Evolutionary conservation across 495 filamentous ascomycete species (phyloP).

Genomic region (Hypoxylon subgilvum): DNA sequence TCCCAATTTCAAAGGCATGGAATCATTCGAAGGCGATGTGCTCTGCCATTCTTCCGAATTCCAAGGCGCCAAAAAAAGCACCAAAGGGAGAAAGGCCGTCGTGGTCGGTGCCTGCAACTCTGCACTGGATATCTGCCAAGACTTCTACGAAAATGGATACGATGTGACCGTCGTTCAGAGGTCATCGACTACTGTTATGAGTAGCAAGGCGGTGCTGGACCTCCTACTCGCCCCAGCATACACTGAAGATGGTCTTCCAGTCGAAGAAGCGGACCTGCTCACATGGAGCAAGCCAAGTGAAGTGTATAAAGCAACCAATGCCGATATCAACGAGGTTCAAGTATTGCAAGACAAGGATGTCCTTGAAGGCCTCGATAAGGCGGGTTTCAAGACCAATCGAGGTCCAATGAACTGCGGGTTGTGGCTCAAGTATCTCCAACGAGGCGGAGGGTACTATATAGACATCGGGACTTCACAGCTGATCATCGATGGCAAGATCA

Average conservation of each 20-base stretch:
- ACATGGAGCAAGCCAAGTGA: slow-evolving; percentile 62
- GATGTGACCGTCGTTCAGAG: slow-evolving; percentile 87
- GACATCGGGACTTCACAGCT: slow-evolving; percentile 78
- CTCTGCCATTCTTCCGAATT: slow-evolving; percentile 77
- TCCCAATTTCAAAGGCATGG: slow-evolving; percentile 67
- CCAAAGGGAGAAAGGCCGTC: slow-evolving; percentile 68
- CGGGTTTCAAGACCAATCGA: slow-evolving; percentile 71
- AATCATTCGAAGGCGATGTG: slow-evolving; percentile 63
- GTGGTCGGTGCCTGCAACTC: slow-evolving; percentile 84
- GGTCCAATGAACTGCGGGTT: slow-evolving; percentile 72
- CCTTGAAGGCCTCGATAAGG: slow-evolving; percentile 65
- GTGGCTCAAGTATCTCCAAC: slow-evolving; percentile 75
- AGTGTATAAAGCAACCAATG: slow-evolving; percentile 62
- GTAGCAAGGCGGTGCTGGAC: slow-evolving; percentile 53
- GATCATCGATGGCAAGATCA: slow-evolving; percentile 77
- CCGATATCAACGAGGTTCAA: slow-evolving; percentile 57
- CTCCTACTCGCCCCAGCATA: slow-evolving; percentile 66
- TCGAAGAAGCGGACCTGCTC: slow-evolving; percentile 69
- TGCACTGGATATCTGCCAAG: slow-evolving; percentile 81
- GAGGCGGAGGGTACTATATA: slow-evolving; percentile 81
- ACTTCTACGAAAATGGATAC: slow-evolving; percentile 80
- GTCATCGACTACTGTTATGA: slow-evolving; percentile 73
- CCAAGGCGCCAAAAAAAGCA: slow-evolving; percentile 57
- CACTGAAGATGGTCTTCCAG: slow-evolving; percentile 63
- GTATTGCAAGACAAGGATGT: slow-evolving; percentile 58